These are phyloP conservation scores for Knufia fluminis DNA, from an alignment of 2,329 filamentous ascomycete species.

Conservation along the genomic window DNA sequence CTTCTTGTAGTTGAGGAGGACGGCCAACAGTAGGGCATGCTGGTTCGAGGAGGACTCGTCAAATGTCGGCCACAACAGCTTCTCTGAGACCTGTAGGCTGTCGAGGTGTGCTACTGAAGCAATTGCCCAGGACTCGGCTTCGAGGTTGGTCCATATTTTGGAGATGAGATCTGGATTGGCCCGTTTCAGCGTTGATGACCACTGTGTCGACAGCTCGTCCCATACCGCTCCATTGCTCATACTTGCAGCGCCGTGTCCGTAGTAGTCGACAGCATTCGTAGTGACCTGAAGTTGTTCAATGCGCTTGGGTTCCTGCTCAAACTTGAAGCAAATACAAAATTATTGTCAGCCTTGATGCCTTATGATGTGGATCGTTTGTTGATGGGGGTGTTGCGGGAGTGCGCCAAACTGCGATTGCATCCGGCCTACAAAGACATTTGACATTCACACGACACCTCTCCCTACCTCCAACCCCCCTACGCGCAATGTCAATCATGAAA, in stretches of 20 bases:
- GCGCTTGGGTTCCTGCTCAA: no score
- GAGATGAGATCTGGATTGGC: constrained; percentile 64
- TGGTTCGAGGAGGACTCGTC: constrained; percentile 81
- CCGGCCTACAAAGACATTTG: no score
- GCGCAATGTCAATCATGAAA: constrained; percentile 14
- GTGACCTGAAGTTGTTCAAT: no score
- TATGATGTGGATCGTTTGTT: not conserved
- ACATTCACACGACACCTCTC: no score
- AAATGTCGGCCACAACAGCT: constrained; percentile 93
- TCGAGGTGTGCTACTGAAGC: constrained; percentile 75
- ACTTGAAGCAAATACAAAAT: not conserved
- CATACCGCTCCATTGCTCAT: constrained; percentile 33
- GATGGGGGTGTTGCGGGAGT: not conserved
- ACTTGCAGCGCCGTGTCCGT: not conserved
- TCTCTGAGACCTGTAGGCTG: constrained; percentile 81
- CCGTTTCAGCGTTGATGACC: constrained; percentile 23
- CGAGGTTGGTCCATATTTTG: constrained; percentile 80
- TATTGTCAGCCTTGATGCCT: not conserved
- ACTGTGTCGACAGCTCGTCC: constrained; percentile 65
- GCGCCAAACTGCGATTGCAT: no score
- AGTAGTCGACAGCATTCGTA: no score
- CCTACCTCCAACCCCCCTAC: not conserved
- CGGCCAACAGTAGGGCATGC: constrained; percentile 75
- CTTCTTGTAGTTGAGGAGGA: constrained; percentile 81
- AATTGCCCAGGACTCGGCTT: constrained; percentile 68